Base-by-base conservation (phyloP, 2,329 filamentous ascomycete species). In the Domatiomyces globalis region DNA sequence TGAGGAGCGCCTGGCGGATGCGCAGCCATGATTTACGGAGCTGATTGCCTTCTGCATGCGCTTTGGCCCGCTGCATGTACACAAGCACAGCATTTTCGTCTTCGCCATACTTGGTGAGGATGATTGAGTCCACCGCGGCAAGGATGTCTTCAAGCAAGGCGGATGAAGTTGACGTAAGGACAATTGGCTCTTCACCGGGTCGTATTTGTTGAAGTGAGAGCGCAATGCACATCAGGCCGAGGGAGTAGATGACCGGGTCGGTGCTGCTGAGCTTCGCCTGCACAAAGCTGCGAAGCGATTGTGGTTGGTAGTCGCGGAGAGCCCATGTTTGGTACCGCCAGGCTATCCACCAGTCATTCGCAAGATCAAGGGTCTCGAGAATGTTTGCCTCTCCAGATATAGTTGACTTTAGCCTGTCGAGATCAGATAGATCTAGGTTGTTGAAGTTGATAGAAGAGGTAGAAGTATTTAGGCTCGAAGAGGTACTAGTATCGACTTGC, bases 11-110 rank as follows among this genome's bases (percentile, higher is more conserved):
- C 42, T 47, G 51, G 7, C 56, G 51, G 5, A 56, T 45, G 25
- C 49, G 39, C n/a, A 60, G 43, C 56, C 56, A 60, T 9, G 54
- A 53, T 45, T 60, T 60, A 18, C 56, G 53, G 9, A 60, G 49
- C 44, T 60, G 58, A 44, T 57, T 54, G 20, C 49, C 49, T 47
- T 60, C 58, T 17, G 54, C 55, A 45, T 54, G 56, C 33, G 58
- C 57, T 39, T 61, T 61, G 43, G 53, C 51, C 12, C 54, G 51
- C 50, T 55, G 53, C 54, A 61, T 56, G 18, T 54, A 46, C 4
- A 58, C 49, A 8, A 58, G 49, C 25, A 61, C 44, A 10, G 53
- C 48, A 45, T 50, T 49, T 2, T 49, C 25, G 20, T 58, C 53
- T 17, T 20, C 43, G 19, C 45, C 52, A 25, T 58, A 55, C 12